Evolutionary conservation across 192 early-diverging fungal species (phyloP), one percentile per base, ranked within the genome.

Genomic region (Cetraspora pellucida): DNA sequence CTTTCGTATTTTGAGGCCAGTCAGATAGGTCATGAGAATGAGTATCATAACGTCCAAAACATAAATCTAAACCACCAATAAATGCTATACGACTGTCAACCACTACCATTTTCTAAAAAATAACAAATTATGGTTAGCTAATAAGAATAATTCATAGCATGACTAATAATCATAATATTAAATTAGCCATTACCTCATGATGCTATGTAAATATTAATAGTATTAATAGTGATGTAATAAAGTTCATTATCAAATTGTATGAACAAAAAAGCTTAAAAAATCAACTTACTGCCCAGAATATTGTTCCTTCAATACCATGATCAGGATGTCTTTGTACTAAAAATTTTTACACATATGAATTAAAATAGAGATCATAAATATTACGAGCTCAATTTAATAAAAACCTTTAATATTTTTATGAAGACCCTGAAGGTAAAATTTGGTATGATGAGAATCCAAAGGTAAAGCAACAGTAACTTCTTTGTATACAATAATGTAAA

Each of bases 401-500:
- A 37, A 49, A 86, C 85, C 86, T 81, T 86, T 85, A 59, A 95
- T 95, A 77, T 95, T 95, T 19, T 81, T 81, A 65, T 95, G 89
- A 52, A 90, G 80, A 49, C 85, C 83, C 71, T 90, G 87, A 49
- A 96, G 84, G 82, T 87, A 87, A 77, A 82, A 81, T 79, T 94
- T 90, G 13, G 93, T 93, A 63, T 94, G 89, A 27, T 87, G 81
- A 45, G 93, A 93, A 78, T 91, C 87, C 71, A 91, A 77, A 10
- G 92, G 86, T 46, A 96, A 80, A 50, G 92, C 89, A 37, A 91
- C 80, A 0, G 88, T 88, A 31, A 94, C 84, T 67, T 96, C 93
- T 80, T 96, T 94, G 82, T 95, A 96, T 11, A 96, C 85, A 0
- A 93, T 85, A 55, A 96, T 87, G 75, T 92, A 95, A 70, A 96